Evolutionary conservation across 2,329 filamentous ascomycete species (phyloP).

Genomic region (Thermomyces lanuginosus): DNA sequence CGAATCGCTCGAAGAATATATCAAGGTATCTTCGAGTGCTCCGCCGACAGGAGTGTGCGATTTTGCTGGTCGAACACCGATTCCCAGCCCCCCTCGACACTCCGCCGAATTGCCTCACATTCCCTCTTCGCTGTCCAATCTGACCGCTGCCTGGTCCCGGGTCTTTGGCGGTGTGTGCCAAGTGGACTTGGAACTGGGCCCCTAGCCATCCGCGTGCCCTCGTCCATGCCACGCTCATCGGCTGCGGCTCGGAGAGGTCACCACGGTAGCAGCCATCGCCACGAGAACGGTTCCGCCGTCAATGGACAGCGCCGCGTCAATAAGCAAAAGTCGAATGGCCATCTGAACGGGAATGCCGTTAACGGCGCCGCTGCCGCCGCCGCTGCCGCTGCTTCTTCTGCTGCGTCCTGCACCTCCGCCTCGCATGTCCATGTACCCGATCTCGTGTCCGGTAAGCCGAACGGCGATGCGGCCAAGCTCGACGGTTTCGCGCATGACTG

Average conservation of each 20-base stretch:
- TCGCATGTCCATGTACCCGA: constrained; percentile 27
- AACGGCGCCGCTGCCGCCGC: too few relatives aligned
- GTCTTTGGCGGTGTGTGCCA: constrained; percentile 34
- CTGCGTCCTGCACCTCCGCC: constrained; percentile 19
- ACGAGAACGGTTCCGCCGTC: constrained; percentile 77
- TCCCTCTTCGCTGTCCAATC: constrained; percentile 1
- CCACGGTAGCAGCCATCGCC: constrained; percentile 49
- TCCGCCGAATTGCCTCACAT: background rate
- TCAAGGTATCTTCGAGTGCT: too few relatives aligned
- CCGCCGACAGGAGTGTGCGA: too few relatives aligned
- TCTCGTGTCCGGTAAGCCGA: constrained; percentile 23
- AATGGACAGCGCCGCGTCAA: constrained; percentile 54
- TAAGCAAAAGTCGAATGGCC: constrained; percentile 40
- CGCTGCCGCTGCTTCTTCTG: too few relatives aligned
- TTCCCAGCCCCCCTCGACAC: background rate
- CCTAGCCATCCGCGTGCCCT: constrained; percentile 21
- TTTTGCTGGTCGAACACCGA: too few relatives aligned
- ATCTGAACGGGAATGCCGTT: constrained; percentile 36
- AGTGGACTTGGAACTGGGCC: constrained; percentile 30
- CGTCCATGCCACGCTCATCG: constrained; percentile 35
- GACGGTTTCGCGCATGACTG: constrained; percentile 19
- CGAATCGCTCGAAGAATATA: too few relatives aligned
- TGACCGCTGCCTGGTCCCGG: constrained; percentile 21
- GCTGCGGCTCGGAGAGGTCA: constrained; percentile 40
- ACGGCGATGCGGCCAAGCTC: constrained; percentile 12